Conservation (phyloP, 2,329 filamentous ascomycete genomes). For the Pleurostoma richardsiae region DNA sequence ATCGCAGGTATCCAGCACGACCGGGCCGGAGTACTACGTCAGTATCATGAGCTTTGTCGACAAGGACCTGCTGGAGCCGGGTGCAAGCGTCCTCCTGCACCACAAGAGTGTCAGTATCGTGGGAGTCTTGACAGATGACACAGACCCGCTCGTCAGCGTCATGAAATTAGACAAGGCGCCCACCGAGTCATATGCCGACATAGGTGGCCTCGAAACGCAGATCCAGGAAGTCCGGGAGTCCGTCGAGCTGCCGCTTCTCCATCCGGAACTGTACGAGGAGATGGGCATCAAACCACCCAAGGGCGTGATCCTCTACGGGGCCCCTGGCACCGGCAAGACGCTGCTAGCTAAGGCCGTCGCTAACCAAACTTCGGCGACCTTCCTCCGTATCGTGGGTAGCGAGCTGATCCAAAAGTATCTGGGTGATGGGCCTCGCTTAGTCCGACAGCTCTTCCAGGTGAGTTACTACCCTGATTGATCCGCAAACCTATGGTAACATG, state of each 20-base stretch:
- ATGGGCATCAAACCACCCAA: conserved; percentile 99
- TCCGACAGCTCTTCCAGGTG: conserved; percentile 91
- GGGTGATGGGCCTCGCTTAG: conserved; percentile 88
- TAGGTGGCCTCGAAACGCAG: conserved; percentile 89
- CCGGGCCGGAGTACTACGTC: conserved; percentile 97
- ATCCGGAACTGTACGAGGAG: conserved; percentile 97
- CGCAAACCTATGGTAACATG: neutral
- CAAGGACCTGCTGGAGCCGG: conserved; percentile 95
- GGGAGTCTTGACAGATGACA: conserved; percentile 92
- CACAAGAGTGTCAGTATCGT: conserved; percentile 98
- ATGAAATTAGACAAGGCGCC: conserved; percentile 99
- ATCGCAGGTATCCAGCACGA: conserved; percentile 71
- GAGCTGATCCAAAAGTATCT: conserved; percentile 99
- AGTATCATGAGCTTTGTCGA: conserved; percentile 99
- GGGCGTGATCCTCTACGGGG: conserved; percentile 97
- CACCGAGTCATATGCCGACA: conserved; percentile 96
- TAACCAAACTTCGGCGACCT: conserved; percentile 98
- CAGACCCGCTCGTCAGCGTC: conserved; percentile 91
- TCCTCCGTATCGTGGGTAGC: conserved; percentile 93
- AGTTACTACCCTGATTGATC: conserved; percentile 9
- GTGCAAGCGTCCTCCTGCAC: conserved; percentile 89
- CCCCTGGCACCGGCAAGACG: conserved; percentile 94
- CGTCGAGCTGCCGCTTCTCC: conserved; percentile 88
- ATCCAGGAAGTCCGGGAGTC: conserved; percentile 98
- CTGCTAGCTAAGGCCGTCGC: conserved; percentile 94